phyloP scores from a whole-genome alignment of 306 rosid species.

The Pachyrhizus erosus region DNA sequence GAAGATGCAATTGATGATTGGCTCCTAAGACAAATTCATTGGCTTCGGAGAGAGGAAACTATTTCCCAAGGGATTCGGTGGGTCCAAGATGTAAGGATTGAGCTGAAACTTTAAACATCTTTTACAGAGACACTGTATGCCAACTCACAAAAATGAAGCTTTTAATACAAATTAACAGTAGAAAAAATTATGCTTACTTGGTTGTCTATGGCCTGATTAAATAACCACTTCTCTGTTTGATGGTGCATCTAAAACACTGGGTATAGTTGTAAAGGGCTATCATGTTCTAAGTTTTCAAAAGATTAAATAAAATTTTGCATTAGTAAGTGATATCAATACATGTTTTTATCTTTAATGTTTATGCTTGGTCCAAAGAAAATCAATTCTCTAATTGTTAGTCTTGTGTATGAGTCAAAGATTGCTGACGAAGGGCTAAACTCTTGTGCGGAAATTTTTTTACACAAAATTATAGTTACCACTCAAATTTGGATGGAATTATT shows the following conservation, averaged over 20 bases:
- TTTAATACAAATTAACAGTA: slow-evolving; percentile 32
- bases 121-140: slow-evolving; percentile 28
- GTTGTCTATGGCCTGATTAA: slow-evolving; percentile 1
- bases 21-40: slow-evolving; percentile 83
- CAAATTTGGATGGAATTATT: background rate
- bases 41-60: slow-evolving; percentile 82
- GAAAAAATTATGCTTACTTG: background rate
- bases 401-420: no score
- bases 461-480: no score
- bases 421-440: no score
- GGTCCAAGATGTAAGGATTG: slow-evolving; percentile 89
- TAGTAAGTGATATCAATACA: no score
- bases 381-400: no score
- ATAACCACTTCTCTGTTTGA: slow-evolving; percentile 8
- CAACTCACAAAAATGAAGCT: slow-evolving; percentile 39
- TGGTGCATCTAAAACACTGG: background rate
- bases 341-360: no score
- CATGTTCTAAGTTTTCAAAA: no score
- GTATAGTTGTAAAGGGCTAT: background rate
- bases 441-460: no score
- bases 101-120: slow-evolving; percentile 35
- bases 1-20: slow-evolving; percentile 98
- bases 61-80: slow-evolving; percentile 88
- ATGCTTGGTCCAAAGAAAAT: no score
- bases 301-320: no score